A percentile compares a stretch with the other conserved stretches of the same genome.
phyloP scores from a whole-genome alignment of 2,329 filamentous ascomycete genomes.

The Tolypocladium guangdongense region DNA sequence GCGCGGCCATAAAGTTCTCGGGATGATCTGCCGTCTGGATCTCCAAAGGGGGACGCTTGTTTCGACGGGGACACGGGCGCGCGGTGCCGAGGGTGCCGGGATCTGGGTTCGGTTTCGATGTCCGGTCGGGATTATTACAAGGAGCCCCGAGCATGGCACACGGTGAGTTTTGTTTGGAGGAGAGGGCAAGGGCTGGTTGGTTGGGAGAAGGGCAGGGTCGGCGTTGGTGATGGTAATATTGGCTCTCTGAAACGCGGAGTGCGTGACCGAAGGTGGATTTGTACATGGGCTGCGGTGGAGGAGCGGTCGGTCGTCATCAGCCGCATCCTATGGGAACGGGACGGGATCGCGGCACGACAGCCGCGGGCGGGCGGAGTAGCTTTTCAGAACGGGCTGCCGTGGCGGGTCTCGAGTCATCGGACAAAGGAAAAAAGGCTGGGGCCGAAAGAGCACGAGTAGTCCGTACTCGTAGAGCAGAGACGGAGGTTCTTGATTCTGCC shows the following conservation, averaged over 20 bases:
- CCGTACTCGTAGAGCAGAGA: too few species aligned
- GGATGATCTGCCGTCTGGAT: neutral
- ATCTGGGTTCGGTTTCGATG: neutral
- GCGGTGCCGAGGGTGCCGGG: neutral
- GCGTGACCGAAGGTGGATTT: neutral
- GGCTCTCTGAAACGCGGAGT: neutral
- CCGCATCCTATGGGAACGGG: neutral
- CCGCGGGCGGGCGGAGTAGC: neutral
- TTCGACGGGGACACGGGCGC: neutral
- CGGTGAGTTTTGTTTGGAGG: neutral
- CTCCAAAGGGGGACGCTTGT: neutral
- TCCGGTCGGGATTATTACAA: too few species aligned
- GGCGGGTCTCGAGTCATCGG: neutral
- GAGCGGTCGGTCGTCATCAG: neutral
- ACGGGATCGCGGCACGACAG: neutral
- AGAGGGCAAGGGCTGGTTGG: neutral
- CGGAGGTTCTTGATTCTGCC: neutral
- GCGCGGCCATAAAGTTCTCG: too few species aligned
- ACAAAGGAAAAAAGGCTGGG: neutral
- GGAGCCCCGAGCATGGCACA: neutral
- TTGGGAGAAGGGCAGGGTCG: neutral
- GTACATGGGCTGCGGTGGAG: neutral
- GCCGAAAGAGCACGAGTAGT: too few species aligned
- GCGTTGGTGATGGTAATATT: too few species aligned
- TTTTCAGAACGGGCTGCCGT: neutral